Evolutionary conservation across 768 basidiomycete genomes (phyloP).

Genomic region (Lepiota brunneoincarnata): DNA sequence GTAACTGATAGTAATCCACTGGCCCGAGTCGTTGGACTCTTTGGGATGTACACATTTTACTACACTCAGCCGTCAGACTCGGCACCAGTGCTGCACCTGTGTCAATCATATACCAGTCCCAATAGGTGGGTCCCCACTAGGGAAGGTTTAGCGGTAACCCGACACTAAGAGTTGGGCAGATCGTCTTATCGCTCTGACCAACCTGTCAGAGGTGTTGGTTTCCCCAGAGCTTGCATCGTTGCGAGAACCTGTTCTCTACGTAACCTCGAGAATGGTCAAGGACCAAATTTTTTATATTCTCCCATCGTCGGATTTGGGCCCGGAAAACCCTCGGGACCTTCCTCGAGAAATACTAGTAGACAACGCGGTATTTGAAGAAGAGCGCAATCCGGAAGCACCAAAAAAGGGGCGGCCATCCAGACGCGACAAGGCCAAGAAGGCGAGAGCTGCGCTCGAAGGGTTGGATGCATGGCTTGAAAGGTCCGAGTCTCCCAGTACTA

Average conservation of each 20-base stretch:
- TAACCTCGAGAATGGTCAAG: constrained; percentile 46
- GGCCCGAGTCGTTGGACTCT: constrained; percentile 57
- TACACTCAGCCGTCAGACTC: constrained; percentile 61
- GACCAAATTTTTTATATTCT: constrained; percentile 57
- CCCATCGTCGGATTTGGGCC: constrained; percentile 45
- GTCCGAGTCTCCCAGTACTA: neutral
- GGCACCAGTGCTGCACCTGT: constrained; percentile 45
- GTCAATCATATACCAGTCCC: constrained; percentile 60
- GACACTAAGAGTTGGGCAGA: constrained; percentile 39
- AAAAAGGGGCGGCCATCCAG: constrained; percentile 66
- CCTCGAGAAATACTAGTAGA: constrained; percentile 66
- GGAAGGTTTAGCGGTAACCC: constrained; percentile 6
- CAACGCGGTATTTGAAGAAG: constrained; percentile 27
- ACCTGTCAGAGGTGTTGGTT: constrained; percentile 45
- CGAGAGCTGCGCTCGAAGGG: constrained; percentile 43
- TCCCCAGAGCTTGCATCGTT: constrained; percentile 41
- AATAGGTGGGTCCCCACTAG: constrained; percentile 39
- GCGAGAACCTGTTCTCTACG: constrained; percentile 46
- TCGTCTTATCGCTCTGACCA: constrained; percentile 45
- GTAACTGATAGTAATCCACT: constrained; percentile 48
- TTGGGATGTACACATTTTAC: constrained; percentile 70
- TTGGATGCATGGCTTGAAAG: constrained; percentile 45
- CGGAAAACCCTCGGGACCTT: constrained; percentile 61
- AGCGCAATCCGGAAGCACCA: constrained; percentile 22
- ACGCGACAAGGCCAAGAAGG: constrained; percentile 55